phyloP scores from a whole-genome alignment of 441 rosid species.

The Adansonia madagascariensis region DNA sequence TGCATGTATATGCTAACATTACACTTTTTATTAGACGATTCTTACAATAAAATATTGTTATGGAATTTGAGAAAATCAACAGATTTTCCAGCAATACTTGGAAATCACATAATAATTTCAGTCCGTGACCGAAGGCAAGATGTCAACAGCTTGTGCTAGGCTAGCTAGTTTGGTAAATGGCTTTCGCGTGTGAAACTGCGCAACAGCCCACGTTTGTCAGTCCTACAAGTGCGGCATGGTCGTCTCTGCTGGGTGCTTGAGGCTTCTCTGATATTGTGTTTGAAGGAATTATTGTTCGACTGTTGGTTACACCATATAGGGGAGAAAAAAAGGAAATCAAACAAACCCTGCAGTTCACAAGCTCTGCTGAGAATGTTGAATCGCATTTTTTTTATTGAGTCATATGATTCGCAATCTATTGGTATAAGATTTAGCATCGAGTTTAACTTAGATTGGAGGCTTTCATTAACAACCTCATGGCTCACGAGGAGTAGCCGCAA shows the following conservation, averaged over 20 bases:
- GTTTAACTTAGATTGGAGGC: background rate
- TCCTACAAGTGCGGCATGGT: slow-evolving; percentile 26
- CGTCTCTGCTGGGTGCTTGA: slow-evolving; percentile 15
- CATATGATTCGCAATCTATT: background rate
- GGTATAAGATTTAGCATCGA: slow-evolving; percentile 17
- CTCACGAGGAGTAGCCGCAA: slow-evolving; percentile 19
- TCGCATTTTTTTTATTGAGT: background rate
- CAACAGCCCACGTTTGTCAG: background rate
- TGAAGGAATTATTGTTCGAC: slow-evolving; percentile 1
- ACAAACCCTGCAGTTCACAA: slow-evolving; percentile 17
- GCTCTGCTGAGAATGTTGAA: background rate
- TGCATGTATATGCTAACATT: slow-evolving; percentile 1
- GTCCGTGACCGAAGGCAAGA: slow-evolving; percentile 16
- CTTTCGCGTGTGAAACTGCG: slow-evolving; percentile 4
- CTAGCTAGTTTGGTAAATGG: slow-evolving; percentile 15
- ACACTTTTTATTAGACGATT: slow-evolving; percentile 14
- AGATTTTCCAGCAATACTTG: slow-evolving; percentile 6
- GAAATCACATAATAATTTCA: background rate
- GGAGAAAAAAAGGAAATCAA: background rate
- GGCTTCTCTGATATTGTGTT: slow-evolving; percentile 6
- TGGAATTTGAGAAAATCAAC: slow-evolving; percentile 2
- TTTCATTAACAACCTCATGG: background rate
- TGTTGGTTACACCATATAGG: background rate
- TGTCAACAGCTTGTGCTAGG: slow-evolving; percentile 18
- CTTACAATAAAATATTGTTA: slow-evolving; percentile 1